Base-by-base conservation (phyloP, 805 yeast species). In the Yarrowia sp. region DNA sequence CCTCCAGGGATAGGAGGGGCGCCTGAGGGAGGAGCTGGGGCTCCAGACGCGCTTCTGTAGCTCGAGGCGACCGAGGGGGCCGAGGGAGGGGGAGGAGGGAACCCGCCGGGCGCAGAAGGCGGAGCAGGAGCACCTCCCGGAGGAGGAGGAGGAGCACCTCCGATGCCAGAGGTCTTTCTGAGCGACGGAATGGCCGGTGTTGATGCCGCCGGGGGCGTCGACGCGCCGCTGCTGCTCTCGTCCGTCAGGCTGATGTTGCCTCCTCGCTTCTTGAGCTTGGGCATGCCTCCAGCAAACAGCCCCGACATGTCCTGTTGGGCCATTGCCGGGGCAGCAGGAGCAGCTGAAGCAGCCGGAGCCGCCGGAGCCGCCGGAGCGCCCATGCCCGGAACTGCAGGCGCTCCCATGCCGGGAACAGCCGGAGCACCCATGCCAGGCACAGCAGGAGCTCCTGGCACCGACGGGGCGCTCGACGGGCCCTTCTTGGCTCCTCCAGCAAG, bases 231-330 rank as follows among this genome's bases (percentile, higher is more conserved):
- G 16, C 63, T 24, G 18, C 27, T 35, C 49, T 29, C 64, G 59
- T 66, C 69, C 14, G 70, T 69, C 14, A 68, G 63, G 14, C 65
- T 67, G 27, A 68, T 62, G 2, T 71, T 70, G 14, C 75, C 76
- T n/a, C 69, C 72, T 35, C 78, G 69, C 63, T 81, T 81, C 63
- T 81, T 83, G 64, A 88, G 77, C 68, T 86, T 86, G 7, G 96
- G 94, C 73, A 89, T 79, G 1, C 96, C 96, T 6, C 87, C 89
- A 3, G 94, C 90, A 73, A 86, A 85, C 14, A 86, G 78, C 12
- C 61, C 62, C 21, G 72, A 74, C 42, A 73, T 73, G 39, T 71
- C 51, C 62, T 72, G 74, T 12, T 75, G 76, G 3, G 71, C 61
- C 41, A 51, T 51, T 5, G 49, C 67, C 39, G 47, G 71, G 65